Conservation (phyloP, 306 rosid species). For the Dryas drummondii region DNA sequence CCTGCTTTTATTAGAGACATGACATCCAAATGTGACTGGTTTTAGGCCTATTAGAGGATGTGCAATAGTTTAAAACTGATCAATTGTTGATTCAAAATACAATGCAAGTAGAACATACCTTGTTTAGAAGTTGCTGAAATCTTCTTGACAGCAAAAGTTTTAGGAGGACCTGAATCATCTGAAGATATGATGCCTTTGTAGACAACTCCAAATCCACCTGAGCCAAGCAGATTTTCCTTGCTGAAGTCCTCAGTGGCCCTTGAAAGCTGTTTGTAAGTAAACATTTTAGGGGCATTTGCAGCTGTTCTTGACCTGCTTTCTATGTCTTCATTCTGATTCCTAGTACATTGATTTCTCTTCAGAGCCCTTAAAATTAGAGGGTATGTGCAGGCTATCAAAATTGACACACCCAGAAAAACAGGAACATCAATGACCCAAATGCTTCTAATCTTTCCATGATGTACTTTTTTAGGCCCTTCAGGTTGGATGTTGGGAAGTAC, state of each 20-base stretch:
- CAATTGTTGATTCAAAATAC: too few species aligned
- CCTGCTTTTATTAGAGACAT: too few species aligned
- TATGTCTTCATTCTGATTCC: slow-evolving; percentile 25
- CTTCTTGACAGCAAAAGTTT: slow-evolving; percentile 50
- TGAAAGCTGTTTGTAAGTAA: slow-evolving; percentile 43
- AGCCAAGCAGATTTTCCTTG: slow-evolving; percentile 47
- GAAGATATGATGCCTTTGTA: slow-evolving; percentile 42
- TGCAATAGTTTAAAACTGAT: too few species aligned
- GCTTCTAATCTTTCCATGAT: slow-evolving; percentile 22
- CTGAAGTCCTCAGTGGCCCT: slow-evolving; percentile 47
- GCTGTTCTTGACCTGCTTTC: slow-evolving; percentile 40
- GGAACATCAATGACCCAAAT: slow-evolving; percentile 29
- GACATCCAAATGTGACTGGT: too few species aligned
- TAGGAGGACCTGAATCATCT: slow-evolving; percentile 16
- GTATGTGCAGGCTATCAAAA: slow-evolving; percentile 9
- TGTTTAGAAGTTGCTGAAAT: slow-evolving; percentile 52
- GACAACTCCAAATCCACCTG: slow-evolving; percentile 59
- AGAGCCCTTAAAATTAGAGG: slow-evolving; percentile 29
- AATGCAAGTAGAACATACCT: slow-evolving; percentile 35
- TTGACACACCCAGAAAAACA: slow-evolving; percentile 14
- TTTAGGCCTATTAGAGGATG: too few species aligned
- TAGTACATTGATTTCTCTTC: slow-evolving; percentile 21
- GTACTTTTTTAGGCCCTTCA: not conserved
- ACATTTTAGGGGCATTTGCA: slow-evolving; percentile 40
- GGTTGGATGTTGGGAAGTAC: not conserved